Base-by-base conservation (phyloP, 768 basidiomycete species). In the Lentinula aciculospora region DNA sequence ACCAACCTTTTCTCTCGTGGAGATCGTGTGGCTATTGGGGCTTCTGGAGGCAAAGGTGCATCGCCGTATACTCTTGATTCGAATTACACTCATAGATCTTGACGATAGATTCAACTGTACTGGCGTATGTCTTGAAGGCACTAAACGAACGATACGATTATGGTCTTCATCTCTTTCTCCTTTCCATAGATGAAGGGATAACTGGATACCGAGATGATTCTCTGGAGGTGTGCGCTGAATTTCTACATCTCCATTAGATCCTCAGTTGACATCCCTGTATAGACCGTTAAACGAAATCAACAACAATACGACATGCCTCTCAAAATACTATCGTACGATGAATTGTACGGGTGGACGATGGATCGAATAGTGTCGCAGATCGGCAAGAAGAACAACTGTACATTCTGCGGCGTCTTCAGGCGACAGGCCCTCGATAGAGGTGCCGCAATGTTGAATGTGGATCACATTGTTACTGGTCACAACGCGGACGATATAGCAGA, bases 281-380 rank as follows among this genome's bases (percentile, higher is more conserved):
- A 98, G 96, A 98, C 97, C 0, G 97, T 99, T 40, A 98, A 98
- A 71, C 83, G 94, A 40, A 99, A 99, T 70, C 93, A 97, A 65
- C 79, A 89, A 58, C 95, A 99, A 71, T 98, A 99, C 68, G 81
- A 86, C 46, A 88, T 98, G 71, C 95, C 96, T 0, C 82, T 99
- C 37, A 97, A 96, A 75, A 98, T 99, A 57, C 79, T 98, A 25
- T 92, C 92, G 1, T 99, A 99, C 62, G 86, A 93, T 61, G 95
- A 98, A 65, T 80, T 98, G 4, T 99, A 98, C 64, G 97, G 97
- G 17, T 98, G 97, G 96, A 98, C 96, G 1, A 99, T 99, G 96
- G 97, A 99, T 64, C 81, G 84, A 15, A 92, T 99, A 57, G 96
- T 99, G 46, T 80, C 86, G n/a, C 86, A 95, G 70, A 84, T 98